phyloP scores from a whole-genome alignment of 1,284 basidiomycete species.

The Kalmanozyma brasiliensis region DNA sequence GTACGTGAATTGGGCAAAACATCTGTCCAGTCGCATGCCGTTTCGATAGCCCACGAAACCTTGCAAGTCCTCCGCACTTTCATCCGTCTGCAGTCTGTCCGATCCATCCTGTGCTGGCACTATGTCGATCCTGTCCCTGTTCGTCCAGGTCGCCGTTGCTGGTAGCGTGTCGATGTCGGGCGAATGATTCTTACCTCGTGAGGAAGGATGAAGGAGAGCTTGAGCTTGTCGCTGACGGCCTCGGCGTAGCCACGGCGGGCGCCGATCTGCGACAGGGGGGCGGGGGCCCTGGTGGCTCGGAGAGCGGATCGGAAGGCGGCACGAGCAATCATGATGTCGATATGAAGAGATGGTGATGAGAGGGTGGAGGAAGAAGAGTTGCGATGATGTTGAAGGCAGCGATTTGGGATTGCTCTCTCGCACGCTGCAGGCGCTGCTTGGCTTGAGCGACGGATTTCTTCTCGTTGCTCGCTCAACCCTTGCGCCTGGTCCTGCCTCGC shows the following conservation, averaged over 20 bases:
- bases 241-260: slow-evolving; percentile 67
- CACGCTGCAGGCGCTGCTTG: slow-evolving; percentile 19
- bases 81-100: too few species aligned
- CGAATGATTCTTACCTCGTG: slow-evolving; percentile 51
- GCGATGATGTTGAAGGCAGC: slow-evolving; percentile 4
- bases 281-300: slow-evolving; percentile 37
- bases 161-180: too few species aligned
- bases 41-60: too few species aligned
- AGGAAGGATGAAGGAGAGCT: slow-evolving; percentile 63
- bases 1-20: too few species aligned
- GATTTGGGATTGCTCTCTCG: slow-evolving; percentile 15
- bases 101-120: too few species aligned
- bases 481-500: too few species aligned
- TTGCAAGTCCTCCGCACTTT: too few species aligned
- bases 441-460: slow-evolving; percentile 30
- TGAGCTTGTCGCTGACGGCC: slow-evolving; percentile 66
- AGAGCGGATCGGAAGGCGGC: slow-evolving; percentile 43
- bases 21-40: too few species aligned
- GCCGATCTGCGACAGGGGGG: slow-evolving; percentile 43
- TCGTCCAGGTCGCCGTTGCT: too few species aligned
- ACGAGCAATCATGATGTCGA: slow-evolving; percentile 37
- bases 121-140: too few species aligned
- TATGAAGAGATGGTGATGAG: background rate
- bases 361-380: background rate
- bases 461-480: background rate